Conservation (phyloP, 2,329 filamentous ascomycete genomes). For the Exserohilum turcica region DNA sequence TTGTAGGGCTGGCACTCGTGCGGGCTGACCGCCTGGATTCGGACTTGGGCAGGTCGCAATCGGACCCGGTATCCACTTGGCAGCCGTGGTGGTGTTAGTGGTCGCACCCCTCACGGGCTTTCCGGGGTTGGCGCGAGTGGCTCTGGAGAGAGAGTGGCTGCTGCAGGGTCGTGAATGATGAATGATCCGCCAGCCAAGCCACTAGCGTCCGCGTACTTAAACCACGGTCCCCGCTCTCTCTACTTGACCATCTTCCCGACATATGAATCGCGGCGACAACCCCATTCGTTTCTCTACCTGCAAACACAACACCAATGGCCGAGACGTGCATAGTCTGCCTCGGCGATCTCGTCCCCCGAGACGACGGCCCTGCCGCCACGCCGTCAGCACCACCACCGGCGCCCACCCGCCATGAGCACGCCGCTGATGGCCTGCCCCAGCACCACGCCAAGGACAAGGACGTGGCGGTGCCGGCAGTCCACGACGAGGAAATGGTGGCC, state of each 20-base stretch:
- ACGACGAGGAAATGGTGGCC: constrained; percentile 61
- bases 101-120: constrained; percentile 20
- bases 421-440: constrained; percentile 30
- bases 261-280: constrained; percentile 42
- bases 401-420: constrained; percentile 35
- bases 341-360: constrained; percentile 68
- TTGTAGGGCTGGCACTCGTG: constrained; percentile 10
- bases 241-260: constrained; percentile 39
- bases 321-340: constrained; percentile 74
- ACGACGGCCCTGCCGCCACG: constrained; percentile 49
- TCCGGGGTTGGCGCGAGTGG: constrained; percentile 27
- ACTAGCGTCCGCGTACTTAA: constrained; percentile 30
- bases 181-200: constrained; percentile 18
- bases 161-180: constrained; percentile 26
- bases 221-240: constrained; percentile 34
- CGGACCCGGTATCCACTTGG: constrained; percentile 9
- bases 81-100: constrained; percentile 7
- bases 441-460: constrained; percentile 20
- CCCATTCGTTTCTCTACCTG: constrained; percentile 26
- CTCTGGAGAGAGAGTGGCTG: constrained; percentile 27
- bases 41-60: constrained; percentile 2
- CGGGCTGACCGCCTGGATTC: constrained; percentile 6
- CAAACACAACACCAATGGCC: constrained; percentile 56
- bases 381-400: constrained; percentile 26
- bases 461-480: constrained; percentile 36